A percentile compares a stretch with the other conserved stretches of the same genome.
Evolutionary conservation across 345 rosid species (phyloP).

Genomic region (Eucalyptus cloeziana): DNA sequence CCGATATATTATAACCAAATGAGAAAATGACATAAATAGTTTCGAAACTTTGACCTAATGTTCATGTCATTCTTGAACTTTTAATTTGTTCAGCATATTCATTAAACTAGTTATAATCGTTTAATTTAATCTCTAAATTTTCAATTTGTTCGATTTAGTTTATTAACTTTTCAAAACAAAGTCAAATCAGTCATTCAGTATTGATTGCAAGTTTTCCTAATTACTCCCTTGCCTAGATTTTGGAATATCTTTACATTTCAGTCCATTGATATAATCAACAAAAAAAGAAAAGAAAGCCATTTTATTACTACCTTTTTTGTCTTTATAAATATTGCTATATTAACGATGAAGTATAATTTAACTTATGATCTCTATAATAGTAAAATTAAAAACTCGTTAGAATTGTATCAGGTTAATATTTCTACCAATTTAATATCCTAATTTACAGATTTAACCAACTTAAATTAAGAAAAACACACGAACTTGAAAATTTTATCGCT

Average conservation of each 20-base stretch:
- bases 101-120: accelerated
- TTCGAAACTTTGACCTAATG: accelerated
- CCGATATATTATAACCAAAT: neutral
- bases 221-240: neutral
- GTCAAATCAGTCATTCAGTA: neutral
- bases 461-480: neutral
- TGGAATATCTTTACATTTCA: neutral
- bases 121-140: neutral
- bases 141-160: neutral
- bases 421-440: neutral
- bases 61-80: neutral
- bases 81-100: neutral
- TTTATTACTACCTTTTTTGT: neutral
- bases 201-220: neutral
- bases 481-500: neutral
- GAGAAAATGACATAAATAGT: neutral
- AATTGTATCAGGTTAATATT: neutral
- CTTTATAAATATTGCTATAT: neutral
- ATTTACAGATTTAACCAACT: neutral
- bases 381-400: neutral
- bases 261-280: neutral
- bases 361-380: neutral
- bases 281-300: neutral
- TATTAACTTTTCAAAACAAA: neutral
- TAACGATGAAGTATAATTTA: neutral